Conservation (phyloP, 2,329 filamentous ascomycete genomes). For the Monosporascus sp. region DNA sequence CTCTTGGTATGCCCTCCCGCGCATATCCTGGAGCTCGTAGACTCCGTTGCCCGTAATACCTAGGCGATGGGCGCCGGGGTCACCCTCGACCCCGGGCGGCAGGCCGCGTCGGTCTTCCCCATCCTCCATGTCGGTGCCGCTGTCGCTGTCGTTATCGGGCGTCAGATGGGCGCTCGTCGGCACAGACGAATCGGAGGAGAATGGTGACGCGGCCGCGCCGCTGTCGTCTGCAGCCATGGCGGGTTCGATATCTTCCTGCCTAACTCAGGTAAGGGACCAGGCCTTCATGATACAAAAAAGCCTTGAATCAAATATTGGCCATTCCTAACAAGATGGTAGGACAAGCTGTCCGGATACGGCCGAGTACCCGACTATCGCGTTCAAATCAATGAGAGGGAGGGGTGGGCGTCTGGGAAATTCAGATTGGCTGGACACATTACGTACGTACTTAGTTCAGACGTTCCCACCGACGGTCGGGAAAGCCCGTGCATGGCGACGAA, state of each 20-base stretch:
- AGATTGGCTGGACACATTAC: no score
- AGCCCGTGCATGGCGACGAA: no score
- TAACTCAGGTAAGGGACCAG: not conserved
- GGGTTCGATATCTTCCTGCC: not conserved
- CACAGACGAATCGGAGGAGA: not conserved
- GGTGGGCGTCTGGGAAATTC: no score
- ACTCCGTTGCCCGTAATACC: not conserved
- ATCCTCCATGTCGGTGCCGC: not conserved
- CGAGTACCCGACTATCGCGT: no score
- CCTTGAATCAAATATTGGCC: no score
- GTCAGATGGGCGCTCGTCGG: not conserved
- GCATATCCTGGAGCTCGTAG: conserved; percentile 7
- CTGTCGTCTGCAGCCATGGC: not conserved
- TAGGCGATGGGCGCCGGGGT: not conserved
- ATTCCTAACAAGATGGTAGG: no score
- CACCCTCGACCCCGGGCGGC: not conserved
- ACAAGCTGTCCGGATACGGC: no score
- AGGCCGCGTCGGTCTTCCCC: not conserved
- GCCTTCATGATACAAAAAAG: not conserved
- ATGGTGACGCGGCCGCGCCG: not conserved
- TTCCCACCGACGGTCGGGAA: no score
- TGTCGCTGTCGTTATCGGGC: not conserved
- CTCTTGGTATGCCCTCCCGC: not conserved
- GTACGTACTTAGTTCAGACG: no score
- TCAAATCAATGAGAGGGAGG: no score